phyloP scores from a whole-genome alignment of 331 rosid species.

The Acacia pycnantha region DNA sequence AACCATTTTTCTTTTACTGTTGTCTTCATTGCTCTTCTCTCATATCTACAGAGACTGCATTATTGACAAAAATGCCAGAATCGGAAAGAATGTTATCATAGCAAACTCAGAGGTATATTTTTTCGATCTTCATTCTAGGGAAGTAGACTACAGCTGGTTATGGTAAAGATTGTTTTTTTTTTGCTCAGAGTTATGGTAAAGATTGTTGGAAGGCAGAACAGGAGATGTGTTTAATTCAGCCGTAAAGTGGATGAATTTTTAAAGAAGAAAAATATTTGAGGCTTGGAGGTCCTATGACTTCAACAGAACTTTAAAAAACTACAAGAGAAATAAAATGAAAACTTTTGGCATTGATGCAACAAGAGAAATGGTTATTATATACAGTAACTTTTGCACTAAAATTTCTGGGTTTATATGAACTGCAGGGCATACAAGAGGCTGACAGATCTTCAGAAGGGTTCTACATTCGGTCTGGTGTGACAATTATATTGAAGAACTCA shows the following conservation, averaged over 20 bases:
- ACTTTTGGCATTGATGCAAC: not conserved
- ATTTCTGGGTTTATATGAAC: slow-evolving; percentile 11
- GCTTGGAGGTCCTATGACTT: not conserved
- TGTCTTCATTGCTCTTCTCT: slow-evolving; percentile 15
- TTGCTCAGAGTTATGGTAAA: not conserved
- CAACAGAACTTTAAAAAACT: not conserved
- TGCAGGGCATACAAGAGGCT: slow-evolving; percentile 74
- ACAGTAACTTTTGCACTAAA: slow-evolving; percentile 14
- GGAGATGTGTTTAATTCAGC: not conserved
- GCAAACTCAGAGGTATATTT: slow-evolving; percentile 69
- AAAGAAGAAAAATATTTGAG: not conserved
- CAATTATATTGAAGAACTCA: slow-evolving; percentile 53
- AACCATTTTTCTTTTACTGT: slow-evolving; percentile 14
- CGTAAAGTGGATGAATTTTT: not conserved
- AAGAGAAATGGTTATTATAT: not conserved
- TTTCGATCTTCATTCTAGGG: slow-evolving; percentile 1
- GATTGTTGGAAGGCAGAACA: not conserved
- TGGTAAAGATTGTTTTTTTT: not conserved
- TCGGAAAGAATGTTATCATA: slow-evolving; percentile 66
- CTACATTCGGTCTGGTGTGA: slow-evolving; percentile 63
- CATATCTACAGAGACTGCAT: slow-evolving; percentile 61
- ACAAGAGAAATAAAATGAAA: not conserved
- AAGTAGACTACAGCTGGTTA: not conserved
- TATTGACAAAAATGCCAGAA: slow-evolving; percentile 79
- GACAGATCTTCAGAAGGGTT: slow-evolving; percentile 73